phyloP scores from a whole-genome alignment of 331 rosid species.

The Quercus phellos region DNA sequence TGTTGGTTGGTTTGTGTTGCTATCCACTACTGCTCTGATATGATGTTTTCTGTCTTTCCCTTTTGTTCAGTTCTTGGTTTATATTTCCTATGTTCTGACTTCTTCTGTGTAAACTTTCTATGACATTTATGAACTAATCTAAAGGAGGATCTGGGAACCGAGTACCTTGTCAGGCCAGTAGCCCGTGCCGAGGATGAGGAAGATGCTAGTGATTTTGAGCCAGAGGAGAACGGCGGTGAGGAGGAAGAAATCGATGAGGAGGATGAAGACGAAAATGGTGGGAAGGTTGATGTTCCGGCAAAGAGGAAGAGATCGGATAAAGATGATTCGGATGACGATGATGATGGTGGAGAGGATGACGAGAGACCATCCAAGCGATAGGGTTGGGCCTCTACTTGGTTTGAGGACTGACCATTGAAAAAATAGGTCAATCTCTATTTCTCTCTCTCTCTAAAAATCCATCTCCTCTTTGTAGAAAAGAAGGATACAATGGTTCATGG shows the following conservation, averaged over 20 bases:
- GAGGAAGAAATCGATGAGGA: constrained; percentile 40
- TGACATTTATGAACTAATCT: constrained; percentile 5
- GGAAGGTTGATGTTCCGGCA: constrained; percentile 56
- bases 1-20: neutral
- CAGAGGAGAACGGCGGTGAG: constrained; percentile 68
- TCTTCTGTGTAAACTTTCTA: neutral
- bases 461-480: constrained; percentile 32
- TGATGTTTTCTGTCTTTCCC: neutral
- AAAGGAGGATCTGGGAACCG: constrained; percentile 79
- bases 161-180: constrained; percentile 68
- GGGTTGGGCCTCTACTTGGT: constrained; percentile 30
- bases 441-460: constrained; percentile 17
- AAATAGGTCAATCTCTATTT: constrained; percentile 39
- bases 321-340: constrained; percentile 55
- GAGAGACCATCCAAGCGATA: constrained; percentile 86
- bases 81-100: neutral
- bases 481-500: constrained; percentile 31
- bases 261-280: constrained; percentile 36
- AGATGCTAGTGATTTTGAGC: constrained; percentile 83
- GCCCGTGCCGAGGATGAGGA: constrained; percentile 73
- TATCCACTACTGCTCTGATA: no score
- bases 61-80: neutral
- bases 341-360: constrained; percentile 71
- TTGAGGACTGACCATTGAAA: constrained; percentile 41
- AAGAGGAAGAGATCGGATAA: constrained; percentile 76